These are phyloP conservation scores for Luffa aegyptiaca DNA, from an alignment of 306 rosid genomes.

Conservation along the genomic window DNA sequence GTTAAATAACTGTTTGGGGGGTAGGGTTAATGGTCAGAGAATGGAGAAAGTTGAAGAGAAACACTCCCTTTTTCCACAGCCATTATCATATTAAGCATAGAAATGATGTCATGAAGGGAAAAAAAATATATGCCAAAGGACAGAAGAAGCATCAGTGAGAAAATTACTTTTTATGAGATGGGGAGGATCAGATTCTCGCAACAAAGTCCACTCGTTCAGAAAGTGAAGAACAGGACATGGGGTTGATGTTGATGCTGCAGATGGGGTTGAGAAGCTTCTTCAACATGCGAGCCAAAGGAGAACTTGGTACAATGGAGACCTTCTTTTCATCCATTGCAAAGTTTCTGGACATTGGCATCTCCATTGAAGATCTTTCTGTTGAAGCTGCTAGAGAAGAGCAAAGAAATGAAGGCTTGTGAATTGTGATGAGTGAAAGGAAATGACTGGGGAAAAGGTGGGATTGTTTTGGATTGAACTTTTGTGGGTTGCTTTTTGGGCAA, in stretches of 20 bases:
- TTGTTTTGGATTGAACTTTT: neutral
- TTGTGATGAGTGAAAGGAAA: neutral
- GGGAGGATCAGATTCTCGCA: slow-evolving; percentile 62
- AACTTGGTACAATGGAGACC: neutral
- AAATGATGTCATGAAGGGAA: neutral
- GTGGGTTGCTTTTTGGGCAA: neutral
- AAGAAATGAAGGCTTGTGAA: neutral
- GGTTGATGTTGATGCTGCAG: neutral
- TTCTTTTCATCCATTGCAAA: neutral
- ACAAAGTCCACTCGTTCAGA: slow-evolving; percentile 33
- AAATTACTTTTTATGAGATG: slow-evolving; percentile 30
- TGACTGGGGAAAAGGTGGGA: no score
- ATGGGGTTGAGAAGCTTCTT: slow-evolving; percentile 50
- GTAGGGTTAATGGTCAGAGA: neutral
- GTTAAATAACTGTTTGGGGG: neutral
- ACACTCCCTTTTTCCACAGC: neutral
- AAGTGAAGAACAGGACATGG: slow-evolving; percentile 22
- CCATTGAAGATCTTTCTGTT: neutral
- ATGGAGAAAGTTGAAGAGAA: neutral
- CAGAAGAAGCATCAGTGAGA: slow-evolving; percentile 32
- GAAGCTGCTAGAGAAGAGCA: neutral
- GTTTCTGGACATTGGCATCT: neutral
- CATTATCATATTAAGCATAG: neutral
- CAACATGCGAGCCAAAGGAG: slow-evolving; percentile 24
- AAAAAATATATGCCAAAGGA: slow-evolving; percentile 20